A percentile compares a stretch with the other conserved stretches of the same genome.
These are phyloP conservation scores for Cadophora sp. DNA, from an alignment of 2,329 filamentous ascomycete genomes.

Conservation along the genomic window DNA sequence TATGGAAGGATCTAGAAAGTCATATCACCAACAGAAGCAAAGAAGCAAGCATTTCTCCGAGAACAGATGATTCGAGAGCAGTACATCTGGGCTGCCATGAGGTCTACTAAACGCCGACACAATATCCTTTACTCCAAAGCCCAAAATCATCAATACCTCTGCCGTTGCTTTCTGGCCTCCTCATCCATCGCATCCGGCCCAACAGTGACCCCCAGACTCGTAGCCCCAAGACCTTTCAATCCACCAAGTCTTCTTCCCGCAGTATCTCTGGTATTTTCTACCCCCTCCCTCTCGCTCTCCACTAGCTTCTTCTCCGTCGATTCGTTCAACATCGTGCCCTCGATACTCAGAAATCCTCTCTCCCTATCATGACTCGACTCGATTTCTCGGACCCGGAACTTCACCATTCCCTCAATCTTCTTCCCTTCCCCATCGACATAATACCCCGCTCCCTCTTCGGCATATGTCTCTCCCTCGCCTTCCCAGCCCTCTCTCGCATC, in stretches of 20 bases:
- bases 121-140: constrained; percentile 11
- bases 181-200: constrained; percentile 36
- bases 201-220: constrained; percentile 41
- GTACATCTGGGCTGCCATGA: not conserved
- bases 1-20: not conserved
- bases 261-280: constrained; percentile 48
- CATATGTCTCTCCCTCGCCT: constrained; percentile 50
- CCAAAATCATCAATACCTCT: constrained; percentile 30
- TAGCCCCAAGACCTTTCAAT: constrained; percentile 42
- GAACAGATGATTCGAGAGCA: not conserved
- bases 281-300: constrained; percentile 56
- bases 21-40: not conserved
- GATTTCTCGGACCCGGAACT: constrained; percentile 84
- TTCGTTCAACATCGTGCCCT: constrained; percentile 81
- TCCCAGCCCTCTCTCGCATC: constrained; percentile 45
- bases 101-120: not conserved
- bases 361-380: constrained; percentile 79
- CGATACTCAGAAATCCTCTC: constrained; percentile 82
- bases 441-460: constrained; percentile 68
- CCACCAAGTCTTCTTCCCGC: constrained; percentile 48
- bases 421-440: constrained; percentile 77
- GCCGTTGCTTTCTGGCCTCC: constrained; percentile 32
- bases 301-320: constrained; percentile 69
- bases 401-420: constrained; percentile 72
- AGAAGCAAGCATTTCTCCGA: not conserved